These are phyloP conservation scores for Pseudocercospora macadamiae DNA, from an alignment of 2,329 filamentous ascomycete genomes.

Conservation along the genomic window DNA sequence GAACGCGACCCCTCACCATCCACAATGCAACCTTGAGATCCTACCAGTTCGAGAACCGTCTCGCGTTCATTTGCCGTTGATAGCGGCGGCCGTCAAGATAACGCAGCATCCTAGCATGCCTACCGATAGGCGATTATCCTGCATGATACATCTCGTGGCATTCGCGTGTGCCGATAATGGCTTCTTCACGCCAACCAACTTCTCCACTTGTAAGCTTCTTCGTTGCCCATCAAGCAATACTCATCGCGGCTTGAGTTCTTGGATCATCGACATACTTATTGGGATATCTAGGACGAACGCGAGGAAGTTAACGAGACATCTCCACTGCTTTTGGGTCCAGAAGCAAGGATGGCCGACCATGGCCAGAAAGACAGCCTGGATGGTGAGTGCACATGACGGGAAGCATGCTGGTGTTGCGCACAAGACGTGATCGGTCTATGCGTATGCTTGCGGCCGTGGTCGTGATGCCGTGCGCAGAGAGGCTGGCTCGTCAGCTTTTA, in stretches of 20 bases:
- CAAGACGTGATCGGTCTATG: too few relatives aligned
- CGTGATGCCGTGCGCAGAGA: too few relatives aligned
- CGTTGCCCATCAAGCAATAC: background rate
- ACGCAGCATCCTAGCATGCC: background rate
- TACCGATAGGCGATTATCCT: conserved; percentile 4
- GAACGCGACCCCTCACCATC: background rate
- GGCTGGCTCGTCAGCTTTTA: too few relatives aligned
- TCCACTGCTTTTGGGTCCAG: background rate
- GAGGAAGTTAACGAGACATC: background rate
- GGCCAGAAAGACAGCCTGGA: conserved; percentile 6
- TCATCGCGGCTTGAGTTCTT: background rate
- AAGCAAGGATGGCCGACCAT: background rate
- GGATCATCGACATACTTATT: background rate
- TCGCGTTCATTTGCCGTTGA: conserved; percentile 4
- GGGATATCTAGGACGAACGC: background rate
- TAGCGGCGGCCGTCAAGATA: conserved; percentile 1
- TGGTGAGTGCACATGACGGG: too few relatives aligned
- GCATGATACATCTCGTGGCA: conserved; percentile 7
- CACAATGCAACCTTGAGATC: conserved; percentile 1
- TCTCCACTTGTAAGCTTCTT: conserved; percentile 1
- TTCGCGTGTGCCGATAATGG: conserved; percentile 1
- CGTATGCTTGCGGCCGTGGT: too few relatives aligned
- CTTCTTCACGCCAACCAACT: background rate
- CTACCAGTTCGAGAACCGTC: background rate
- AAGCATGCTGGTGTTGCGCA: too few relatives aligned